These are phyloP conservation scores for Nephelium lappaceum DNA, from an alignment of 345 rosid species.

Conservation along the genomic window DNA sequence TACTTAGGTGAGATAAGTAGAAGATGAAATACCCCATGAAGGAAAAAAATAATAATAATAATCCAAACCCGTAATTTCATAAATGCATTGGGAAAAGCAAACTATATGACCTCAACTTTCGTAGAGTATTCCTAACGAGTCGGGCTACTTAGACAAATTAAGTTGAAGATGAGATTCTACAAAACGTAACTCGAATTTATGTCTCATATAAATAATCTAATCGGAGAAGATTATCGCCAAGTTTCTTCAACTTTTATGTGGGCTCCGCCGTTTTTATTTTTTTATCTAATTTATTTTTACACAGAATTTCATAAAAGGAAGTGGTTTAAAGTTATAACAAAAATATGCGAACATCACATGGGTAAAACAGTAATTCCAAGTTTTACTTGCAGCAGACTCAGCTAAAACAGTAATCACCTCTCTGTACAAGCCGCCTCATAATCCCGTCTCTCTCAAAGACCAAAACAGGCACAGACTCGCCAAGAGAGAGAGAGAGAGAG, in stretches of 20 bases:
- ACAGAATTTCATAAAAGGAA: constrained; percentile 10
- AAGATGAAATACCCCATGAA: no score
- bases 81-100: no score
- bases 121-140: no score
- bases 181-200: no score
- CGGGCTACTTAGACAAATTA: no score
- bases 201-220: no score
- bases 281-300: background rate
- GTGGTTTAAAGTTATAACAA: background rate
- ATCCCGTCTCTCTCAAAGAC: constrained; percentile 15
- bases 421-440: constrained; percentile 35
- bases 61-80: no score
- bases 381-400: background rate
- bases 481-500: background rate
- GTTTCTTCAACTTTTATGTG: no score
- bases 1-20: background rate
- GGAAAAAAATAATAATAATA: no score
- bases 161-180: no score
- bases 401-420: constrained; percentile 17
- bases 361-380: constrained; percentile 25
- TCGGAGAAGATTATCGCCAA: no score
- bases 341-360: constrained; percentile 5
- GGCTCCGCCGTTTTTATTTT: no score
- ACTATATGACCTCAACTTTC: background rate
- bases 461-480: background rate